Percentiles rank a stretch among this genome's conserved stretches.
These are phyloP conservation scores for Aspergillus pseudonomiae DNA, from an alignment of 2,329 filamentous ascomycete species.

Conservation along the genomic window DNA sequence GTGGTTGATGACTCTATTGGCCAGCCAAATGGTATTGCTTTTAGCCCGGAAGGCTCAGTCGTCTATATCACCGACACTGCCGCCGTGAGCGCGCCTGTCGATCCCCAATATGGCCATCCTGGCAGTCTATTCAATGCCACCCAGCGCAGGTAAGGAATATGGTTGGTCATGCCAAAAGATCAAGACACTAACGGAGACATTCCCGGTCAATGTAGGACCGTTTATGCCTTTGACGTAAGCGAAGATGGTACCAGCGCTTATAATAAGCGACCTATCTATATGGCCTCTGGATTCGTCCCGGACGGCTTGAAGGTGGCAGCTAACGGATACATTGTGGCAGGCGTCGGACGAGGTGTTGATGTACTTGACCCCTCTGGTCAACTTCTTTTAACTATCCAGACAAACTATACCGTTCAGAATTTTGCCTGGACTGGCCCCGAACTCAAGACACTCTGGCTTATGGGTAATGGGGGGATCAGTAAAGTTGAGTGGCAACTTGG, in stretches of 20 bases:
- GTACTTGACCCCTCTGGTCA: slow-evolving; percentile 43
- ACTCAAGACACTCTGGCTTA: slow-evolving; percentile 45
- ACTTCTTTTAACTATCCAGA: slow-evolving; percentile 45
- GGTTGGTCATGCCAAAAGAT: not conserved
- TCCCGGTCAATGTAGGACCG: slow-evolving; percentile 23
- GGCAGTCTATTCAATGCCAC: slow-evolving; percentile 35
- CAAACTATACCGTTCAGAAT: slow-evolving; percentile 50
- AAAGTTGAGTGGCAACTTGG: slow-evolving; percentile 43
- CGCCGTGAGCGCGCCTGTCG: slow-evolving; percentile 27
- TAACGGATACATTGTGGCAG: slow-evolving; percentile 47
- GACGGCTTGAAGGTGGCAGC: slow-evolving; percentile 48
- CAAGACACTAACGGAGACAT: not conserved
- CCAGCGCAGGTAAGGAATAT: slow-evolving; percentile 20
- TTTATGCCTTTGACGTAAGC: slow-evolving; percentile 46
- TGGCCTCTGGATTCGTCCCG: slow-evolving; percentile 42
- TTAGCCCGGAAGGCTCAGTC: slow-evolving; percentile 47
- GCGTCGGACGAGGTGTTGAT: slow-evolving; percentile 44
- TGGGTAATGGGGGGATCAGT: slow-evolving; percentile 43
- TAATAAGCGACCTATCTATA: slow-evolving; percentile 46
- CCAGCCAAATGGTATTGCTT: slow-evolving; percentile 51
- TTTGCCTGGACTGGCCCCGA: slow-evolving; percentile 47
- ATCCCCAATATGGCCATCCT: slow-evolving; percentile 26
- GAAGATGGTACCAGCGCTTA: slow-evolving; percentile 37
- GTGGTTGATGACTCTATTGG: slow-evolving; percentile 47
- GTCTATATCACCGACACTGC: slow-evolving; percentile 51